A percentile compares a stretch with the other conserved stretches of the same genome.
phyloP scores from a whole-genome alignment of 306 rosid species.

The Gillenia trifoliata region DNA sequence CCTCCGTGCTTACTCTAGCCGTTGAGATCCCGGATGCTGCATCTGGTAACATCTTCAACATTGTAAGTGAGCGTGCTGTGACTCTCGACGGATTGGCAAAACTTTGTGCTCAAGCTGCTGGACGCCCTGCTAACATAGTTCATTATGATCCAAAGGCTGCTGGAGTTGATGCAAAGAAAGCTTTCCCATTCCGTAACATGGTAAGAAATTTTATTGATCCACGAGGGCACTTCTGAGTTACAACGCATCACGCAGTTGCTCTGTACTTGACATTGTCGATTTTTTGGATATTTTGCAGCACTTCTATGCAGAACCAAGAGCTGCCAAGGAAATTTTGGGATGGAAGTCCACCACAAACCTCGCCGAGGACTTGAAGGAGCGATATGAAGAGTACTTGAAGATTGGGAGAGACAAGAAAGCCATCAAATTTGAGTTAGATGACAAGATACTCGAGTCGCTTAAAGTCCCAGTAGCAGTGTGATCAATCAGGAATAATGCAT shows the following conservation, averaged over 20 bases:
- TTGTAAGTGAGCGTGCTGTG: slow-evolving; percentile 78
- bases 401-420: slow-evolving; percentile 84
- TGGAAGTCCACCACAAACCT: slow-evolving; percentile 69
- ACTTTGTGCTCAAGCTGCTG: slow-evolving; percentile 90
- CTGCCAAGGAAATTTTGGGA: slow-evolving; percentile 75
- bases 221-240: background rate
- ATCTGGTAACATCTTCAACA: slow-evolving; percentile 56
- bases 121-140: slow-evolving; percentile 64
- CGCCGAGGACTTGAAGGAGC: slow-evolving; percentile 71
- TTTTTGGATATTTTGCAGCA: slow-evolving; percentile 50
- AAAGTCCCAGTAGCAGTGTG: slow-evolving; percentile 68
- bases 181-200: slow-evolving; percentile 83
- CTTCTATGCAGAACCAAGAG: slow-evolving; percentile 94
- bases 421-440: slow-evolving; percentile 70
- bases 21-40: slow-evolving; percentile 86
- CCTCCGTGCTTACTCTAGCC: slow-evolving; percentile 77
- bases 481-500: slow-evolving; percentile 14
- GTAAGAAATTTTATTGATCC: slow-evolving; percentile 30
- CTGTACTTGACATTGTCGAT: background rate
- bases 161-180: slow-evolving; percentile 82
- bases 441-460: slow-evolving; percentile 73
- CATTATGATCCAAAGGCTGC: slow-evolving; percentile 88
- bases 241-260: background rate
- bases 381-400: slow-evolving; percentile 75
- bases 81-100: slow-evolving; percentile 85